Base-by-base conservation (phyloP, 2,329 filamentous ascomycete species). In the Stachybotrys chlorohalonatus region DNA sequence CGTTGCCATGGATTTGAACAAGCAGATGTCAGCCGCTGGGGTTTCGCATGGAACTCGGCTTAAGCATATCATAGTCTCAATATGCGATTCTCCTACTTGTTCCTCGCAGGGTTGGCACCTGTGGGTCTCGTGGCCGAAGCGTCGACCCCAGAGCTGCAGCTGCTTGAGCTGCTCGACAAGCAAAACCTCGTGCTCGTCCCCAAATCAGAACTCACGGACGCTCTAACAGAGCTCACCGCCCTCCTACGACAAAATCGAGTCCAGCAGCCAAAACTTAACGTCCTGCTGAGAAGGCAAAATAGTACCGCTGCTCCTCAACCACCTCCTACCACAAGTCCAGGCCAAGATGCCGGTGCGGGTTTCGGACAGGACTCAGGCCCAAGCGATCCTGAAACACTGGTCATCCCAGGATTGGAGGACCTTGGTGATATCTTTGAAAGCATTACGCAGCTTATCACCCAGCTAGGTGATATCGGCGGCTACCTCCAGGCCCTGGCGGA, bases 141-240 rank as follows among this genome's bases (percentile, higher is more conserved):
- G 15, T 66, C 66, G 15, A 56, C 62, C 7, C 64, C 66, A 24
- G 71, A 73, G 52, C 54, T 71, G 11, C 66, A 73, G 16, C 68
- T 76, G 24, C 72, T 73, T 24, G 71, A 70, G 49, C 60, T 73
- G 49, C 62, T 76, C 47, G 69, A 69, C 48, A 75, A 68, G 60
- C 72, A 75, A 60, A 74, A 75, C 53, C 64, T 76, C 36, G 74
- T 70, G 31, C 61, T 76, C 52, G 73, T 75, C 7, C 73, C 74
- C 39, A 67, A 72, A n/a, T 73, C 71, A 49, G 73, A 76, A 54
- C 70, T 76, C 53, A 73, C 73, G n/a, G 73, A 75, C 47, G 72
- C 69, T 1, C 57, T 76, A 15, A 70, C 68, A 6, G 73, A 76
- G 60, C 68, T 76, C 53, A 75, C 70, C 47, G 60, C 60, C 7